phyloP scores from a whole-genome alignment of 148 eudicot genomes.

The Silene conica region DNA sequence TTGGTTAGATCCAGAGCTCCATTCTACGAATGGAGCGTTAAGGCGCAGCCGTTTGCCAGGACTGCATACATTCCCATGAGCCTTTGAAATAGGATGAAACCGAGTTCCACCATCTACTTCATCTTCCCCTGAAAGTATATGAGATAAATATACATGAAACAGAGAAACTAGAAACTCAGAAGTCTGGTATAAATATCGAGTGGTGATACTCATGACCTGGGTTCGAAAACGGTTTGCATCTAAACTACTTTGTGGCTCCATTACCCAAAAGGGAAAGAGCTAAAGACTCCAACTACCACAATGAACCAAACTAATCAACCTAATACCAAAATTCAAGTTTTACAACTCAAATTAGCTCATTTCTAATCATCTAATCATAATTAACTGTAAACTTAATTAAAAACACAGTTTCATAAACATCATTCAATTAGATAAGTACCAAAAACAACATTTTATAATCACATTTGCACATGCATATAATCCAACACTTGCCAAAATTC shows the following conservation, averaged over 20 bases:
- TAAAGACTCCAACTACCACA: not conserved
- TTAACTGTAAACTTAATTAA: not conserved
- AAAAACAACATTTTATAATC: not conserved
- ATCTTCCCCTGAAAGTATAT: conserved; percentile 57
- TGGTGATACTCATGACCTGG: too few species aligned
- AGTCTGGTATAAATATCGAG: too few species aligned
- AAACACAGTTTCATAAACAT: too few species aligned
- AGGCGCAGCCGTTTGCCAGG: conserved; percentile 59
- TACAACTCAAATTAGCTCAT: conserved; percentile 1
- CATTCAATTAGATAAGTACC: too few species aligned
- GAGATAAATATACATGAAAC: conserved; percentile 22
- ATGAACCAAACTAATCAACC: not conserved
- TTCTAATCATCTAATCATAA: conserved; percentile 5
- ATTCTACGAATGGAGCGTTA: conserved; percentile 36
- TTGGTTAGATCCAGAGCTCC: conserved; percentile 30
- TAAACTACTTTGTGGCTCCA: too few species aligned
- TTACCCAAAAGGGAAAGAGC: not conserved
- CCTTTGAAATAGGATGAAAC: conserved; percentile 36
- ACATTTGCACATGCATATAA: not conserved
- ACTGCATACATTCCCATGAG: conserved; percentile 39
- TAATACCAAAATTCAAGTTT: not conserved
- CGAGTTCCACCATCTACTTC: conserved; percentile 41
- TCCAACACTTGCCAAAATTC: not conserved
- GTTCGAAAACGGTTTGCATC: too few species aligned
- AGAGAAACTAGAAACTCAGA: not conserved